Evolutionary conservation across 495 filamentous ascomycete genomes (phyloP).

Genomic region (Xylaria grammica): DNA sequence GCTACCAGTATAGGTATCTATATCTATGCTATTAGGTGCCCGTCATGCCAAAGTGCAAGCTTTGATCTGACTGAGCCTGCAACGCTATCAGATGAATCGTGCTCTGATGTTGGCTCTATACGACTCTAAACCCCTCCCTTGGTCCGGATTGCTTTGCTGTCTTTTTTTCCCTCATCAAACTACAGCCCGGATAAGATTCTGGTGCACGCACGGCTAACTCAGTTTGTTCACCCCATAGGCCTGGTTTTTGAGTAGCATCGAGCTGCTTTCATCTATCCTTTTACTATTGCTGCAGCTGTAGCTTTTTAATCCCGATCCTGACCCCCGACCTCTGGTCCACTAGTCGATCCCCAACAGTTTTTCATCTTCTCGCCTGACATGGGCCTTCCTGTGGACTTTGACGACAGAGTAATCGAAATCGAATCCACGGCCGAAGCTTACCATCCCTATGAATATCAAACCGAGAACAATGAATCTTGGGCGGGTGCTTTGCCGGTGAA

Average conservation of each 20-base stretch:
- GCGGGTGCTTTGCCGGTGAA: slow-evolving; percentile 92
- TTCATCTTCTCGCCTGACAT: slow-evolving; percentile 59
- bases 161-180: not conserved
- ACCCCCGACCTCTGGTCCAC: slow-evolving; percentile 15
- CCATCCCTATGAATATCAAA: slow-evolving; percentile 81
- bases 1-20: no score
- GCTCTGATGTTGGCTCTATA: not conserved
- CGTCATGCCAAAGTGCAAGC: not conserved
- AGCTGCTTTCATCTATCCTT: slow-evolving; percentile 9
- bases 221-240: not conserved
- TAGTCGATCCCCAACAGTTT: slow-evolving; percentile 4
- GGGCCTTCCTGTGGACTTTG: slow-evolving; percentile 61
- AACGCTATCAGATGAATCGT: not conserved
- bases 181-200: not conserved
- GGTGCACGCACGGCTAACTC: not conserved
- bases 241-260: slow-evolving; percentile 9
- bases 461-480: slow-evolving; percentile 90
- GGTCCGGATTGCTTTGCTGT: slow-evolving; percentile 2
- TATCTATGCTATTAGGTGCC: no score
- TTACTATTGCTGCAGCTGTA: not conserved
- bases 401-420: slow-evolving; percentile 59
- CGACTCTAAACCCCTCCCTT: not conserved
- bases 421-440: slow-evolving; percentile 59
- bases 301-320: not conserved
- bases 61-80: not conserved